A percentile compares a stretch with the other conserved stretches of the same genome.
These are phyloP conservation scores for Scolecobasidium constrictum DNA, from an alignment of 2,329 filamentous ascomycete species.

Conservation along the genomic window DNA sequence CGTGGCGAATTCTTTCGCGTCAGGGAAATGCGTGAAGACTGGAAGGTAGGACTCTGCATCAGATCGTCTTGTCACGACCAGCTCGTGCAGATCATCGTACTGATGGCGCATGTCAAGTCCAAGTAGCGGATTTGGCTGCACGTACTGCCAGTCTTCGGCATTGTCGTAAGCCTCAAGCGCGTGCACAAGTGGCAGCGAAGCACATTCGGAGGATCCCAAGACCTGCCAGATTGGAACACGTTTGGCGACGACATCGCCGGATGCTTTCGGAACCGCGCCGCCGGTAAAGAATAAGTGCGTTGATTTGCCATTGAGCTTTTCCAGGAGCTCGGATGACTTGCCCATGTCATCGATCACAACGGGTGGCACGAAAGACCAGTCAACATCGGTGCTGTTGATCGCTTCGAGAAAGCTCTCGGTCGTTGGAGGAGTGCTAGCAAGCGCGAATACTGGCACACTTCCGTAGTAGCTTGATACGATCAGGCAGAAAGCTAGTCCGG, in stretches of 20 bases:
- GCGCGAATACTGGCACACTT: neutral
- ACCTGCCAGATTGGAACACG: neutral
- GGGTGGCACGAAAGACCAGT: neutral
- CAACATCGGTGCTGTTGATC: neutral
- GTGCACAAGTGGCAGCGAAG: neutral
- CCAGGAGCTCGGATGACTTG: neutral
- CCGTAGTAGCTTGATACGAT: neutral
- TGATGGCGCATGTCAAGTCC: slow-evolving; percentile 13
- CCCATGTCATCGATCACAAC: neutral
- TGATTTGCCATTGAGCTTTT: neutral
- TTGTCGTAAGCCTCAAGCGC: neutral
- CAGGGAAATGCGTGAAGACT: slow-evolving; percentile 14
- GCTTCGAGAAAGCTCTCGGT: neutral
- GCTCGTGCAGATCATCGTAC: slow-evolving; percentile 22
- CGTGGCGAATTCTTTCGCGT: slow-evolving; percentile 22
- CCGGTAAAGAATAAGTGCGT: neutral
- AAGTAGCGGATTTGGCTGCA: slow-evolving; percentile 7
- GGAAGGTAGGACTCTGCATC: slow-evolving; percentile 16
- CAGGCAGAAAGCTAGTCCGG: neutral
- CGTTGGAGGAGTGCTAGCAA: neutral
- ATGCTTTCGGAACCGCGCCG: neutral
- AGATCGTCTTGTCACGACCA: slow-evolving; percentile 23
- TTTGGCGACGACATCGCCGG: neutral
- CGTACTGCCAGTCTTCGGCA: slow-evolving; percentile 1
- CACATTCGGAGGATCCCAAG: neutral